A percentile compares a stretch with the other conserved stretches of the same genome.
Conservation (phyloP, 164 flowering plant genomes). For the Sextonia rubra region DNA sequence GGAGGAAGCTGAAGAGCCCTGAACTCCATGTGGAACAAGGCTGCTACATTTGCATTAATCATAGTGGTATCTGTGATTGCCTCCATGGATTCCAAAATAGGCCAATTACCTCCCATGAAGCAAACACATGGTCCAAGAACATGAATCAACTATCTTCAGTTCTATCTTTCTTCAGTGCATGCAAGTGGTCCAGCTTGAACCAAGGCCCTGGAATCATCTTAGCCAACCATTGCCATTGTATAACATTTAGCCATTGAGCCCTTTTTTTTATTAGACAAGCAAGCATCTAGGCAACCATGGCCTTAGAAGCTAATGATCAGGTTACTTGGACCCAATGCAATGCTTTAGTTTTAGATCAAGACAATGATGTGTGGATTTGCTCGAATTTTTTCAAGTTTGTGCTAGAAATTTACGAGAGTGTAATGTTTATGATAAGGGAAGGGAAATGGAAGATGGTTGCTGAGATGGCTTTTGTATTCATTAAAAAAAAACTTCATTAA, state of each 20-base stretch:
- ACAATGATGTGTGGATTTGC: neutral
- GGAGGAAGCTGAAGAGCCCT: neutral
- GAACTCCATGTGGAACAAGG: neutral
- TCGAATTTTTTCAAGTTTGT: neutral
- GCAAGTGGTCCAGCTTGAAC: slow-evolving; percentile 6
- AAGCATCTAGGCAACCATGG: neutral
- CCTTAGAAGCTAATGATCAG: neutral
- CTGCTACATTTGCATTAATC: neutral
- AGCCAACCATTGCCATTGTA: neutral
- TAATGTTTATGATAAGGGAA: too few relatives aligned
- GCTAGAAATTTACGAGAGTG: neutral
- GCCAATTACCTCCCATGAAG: neutral
- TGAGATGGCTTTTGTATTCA: too few relatives aligned
- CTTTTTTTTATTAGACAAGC: neutral
- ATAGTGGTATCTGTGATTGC: neutral
- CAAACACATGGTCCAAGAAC: neutral
- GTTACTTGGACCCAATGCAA: neutral
- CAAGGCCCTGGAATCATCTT: neutral
- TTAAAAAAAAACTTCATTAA: too few relatives aligned
- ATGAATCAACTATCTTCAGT: neutral
- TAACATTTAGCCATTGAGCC: neutral
- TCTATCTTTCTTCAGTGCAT: neutral
- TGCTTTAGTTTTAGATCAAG: neutral
- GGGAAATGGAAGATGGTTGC: too few relatives aligned
- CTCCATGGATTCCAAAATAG: neutral